Evolutionary conservation across 2,329 filamentous ascomycete species (phyloP).

Genomic region (Fusarium sp.): DNA sequence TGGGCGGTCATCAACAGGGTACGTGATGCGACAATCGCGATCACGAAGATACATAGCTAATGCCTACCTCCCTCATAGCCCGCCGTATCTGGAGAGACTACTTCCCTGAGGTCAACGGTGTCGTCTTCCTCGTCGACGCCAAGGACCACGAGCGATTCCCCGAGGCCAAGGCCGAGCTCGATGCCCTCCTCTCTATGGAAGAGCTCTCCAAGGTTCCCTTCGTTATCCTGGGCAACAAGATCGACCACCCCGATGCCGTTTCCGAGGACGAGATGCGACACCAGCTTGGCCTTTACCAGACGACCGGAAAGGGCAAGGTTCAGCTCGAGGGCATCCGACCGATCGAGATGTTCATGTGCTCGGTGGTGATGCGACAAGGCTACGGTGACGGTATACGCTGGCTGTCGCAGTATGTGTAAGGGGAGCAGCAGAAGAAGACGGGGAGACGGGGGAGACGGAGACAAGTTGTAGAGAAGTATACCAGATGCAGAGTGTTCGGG

Average conservation of each 20-base stretch:
- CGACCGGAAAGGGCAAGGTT: slow-evolving; percentile 95
- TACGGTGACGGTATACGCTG: slow-evolving; percentile 94
- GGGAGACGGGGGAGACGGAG: slow-evolving; percentile 21
- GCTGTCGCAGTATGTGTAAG: slow-evolving; percentile 92
- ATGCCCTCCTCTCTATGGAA: slow-evolving; percentile 96
- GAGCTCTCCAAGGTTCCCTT: slow-evolving; percentile 96
- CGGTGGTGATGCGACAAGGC: slow-evolving; percentile 97
- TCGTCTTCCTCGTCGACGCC: slow-evolving; percentile 97
- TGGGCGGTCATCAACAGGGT: slow-evolving; percentile 95
- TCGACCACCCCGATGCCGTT: slow-evolving; percentile 96
- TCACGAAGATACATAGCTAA: slow-evolving; percentile 8
- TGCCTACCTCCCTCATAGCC: slow-evolving; percentile 66
- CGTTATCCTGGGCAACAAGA: slow-evolving; percentile 98
- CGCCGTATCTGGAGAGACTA: slow-evolving; percentile 97
- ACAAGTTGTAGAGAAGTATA: slow-evolving; percentile 38
- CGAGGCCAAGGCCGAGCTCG: slow-evolving; percentile 97
- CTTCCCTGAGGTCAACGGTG: slow-evolving; percentile 95
- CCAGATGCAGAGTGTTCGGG: slow-evolving; percentile 36
- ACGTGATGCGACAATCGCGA: slow-evolving; percentile 44
- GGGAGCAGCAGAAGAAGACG: slow-evolving; percentile 9
- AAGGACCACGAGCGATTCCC: slow-evolving; percentile 96
- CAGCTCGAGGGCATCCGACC: slow-evolving; percentile 92
- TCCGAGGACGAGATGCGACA: slow-evolving; percentile 96
- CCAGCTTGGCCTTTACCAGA: slow-evolving; percentile 94
- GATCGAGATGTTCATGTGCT: slow-evolving; percentile 99